Conservation (phyloP, 73 alveolate genomes). For the Paramecium pentaurelia region DNA sequence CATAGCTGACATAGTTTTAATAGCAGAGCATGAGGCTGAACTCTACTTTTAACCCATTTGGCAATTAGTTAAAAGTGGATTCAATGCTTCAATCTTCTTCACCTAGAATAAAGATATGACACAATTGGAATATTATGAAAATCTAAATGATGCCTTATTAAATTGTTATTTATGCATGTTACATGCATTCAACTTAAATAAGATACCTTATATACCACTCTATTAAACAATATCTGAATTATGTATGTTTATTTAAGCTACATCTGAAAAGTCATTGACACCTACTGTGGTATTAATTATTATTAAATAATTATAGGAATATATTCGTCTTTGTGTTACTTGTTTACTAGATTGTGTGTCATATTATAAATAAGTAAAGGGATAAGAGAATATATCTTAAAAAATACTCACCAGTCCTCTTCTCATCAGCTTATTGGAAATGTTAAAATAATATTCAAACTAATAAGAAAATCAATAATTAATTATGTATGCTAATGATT, state of each 20-base stretch:
- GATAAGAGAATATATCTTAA: background rate
- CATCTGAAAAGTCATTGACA: background rate
- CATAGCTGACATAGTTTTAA: background rate
- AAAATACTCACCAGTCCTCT: background rate
- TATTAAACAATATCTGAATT: background rate
- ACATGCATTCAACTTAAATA: background rate
- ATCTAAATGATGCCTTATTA: background rate
- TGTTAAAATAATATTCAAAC: background rate
- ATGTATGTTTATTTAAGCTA: background rate
- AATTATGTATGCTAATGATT: background rate
- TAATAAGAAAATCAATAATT: background rate
- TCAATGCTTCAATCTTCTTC: background rate
- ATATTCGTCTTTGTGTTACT: background rate
- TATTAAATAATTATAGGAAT: background rate
- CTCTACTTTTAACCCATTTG: background rate
- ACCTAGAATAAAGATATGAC: background rate
- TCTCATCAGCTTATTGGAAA: background rate
- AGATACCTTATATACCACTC: background rate
- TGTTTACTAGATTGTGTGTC: background rate
- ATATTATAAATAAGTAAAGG: background rate
- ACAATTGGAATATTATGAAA: constrained; percentile 41
- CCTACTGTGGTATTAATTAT: constrained; percentile 25
- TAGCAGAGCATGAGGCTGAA: background rate
- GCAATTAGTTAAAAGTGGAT: background rate
- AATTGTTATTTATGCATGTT: constrained; percentile 5